Evolutionary conservation across 1,284 basidiomycete species (phyloP), one percentile per base, ranked within the genome.

Genomic region (Chalciporus piperatoides): DNA sequence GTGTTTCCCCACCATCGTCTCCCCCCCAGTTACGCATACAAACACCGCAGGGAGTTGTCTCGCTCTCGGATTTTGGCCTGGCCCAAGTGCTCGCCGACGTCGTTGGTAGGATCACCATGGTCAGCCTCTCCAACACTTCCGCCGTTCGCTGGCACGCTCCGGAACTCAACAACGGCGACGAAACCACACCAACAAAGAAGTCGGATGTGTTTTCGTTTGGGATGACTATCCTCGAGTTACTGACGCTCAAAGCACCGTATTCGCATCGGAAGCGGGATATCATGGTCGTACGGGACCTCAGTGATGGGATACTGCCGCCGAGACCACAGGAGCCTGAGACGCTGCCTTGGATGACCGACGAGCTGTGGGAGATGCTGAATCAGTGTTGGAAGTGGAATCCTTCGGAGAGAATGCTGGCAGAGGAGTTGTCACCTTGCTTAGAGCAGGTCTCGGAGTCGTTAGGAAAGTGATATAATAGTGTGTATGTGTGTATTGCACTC

Each of bases 61-160:
- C 76, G 33, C 76, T 83, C 24, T 78, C 75, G 49, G 81, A 83
- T 55, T 82, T 83, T 57, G 80, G 80, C 28, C 76, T 82, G 67
- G 74, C 81, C n/a, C 80, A 78, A 57, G 65, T 80, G 27, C 70
- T 82, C 30, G 74, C 76, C 52, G 78, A 81, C 37, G 70, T 79
- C 21, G 75, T 77, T 1, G 74, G 77, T 44, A 72, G 61, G 49
- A 58, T 67, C 19, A 69, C 71, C 30, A 74, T 76, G 19, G 58
- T 65, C 7, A 73, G 71, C 4, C 61, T 80, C 40, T 77, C 77
- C 1, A 67, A 61, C 21, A 67, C 70, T 4, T 71, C 72, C 4
- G 73, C 73, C 44, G 68, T 74, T 32, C 73, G 81, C 10, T 83
- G 80, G 80, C 68, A 78, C 19, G 77, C 81, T 5, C 81, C 81